These are phyloP conservation scores for Globisporangium solare DNA, from an alignment of 352 stramenopile genomes.

Conservation along the genomic window DNA sequence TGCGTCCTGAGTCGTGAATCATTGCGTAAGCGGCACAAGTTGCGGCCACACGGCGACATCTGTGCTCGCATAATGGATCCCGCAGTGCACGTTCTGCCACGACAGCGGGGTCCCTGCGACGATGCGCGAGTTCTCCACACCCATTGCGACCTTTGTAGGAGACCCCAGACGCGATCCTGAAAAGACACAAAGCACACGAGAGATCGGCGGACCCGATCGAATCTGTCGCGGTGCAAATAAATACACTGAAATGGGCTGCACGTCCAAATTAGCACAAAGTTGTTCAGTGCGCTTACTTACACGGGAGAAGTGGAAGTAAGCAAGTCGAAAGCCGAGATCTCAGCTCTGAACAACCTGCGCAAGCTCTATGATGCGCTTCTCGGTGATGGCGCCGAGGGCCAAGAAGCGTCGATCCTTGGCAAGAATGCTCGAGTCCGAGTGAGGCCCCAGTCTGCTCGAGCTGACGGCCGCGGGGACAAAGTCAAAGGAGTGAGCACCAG, in stretches of 20 bases:
- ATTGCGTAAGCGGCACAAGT: slow-evolving; percentile 44
- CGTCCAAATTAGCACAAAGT: not conserved
- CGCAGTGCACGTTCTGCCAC: slow-evolving; percentile 29
- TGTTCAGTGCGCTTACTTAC: not conserved
- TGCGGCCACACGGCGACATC: slow-evolving; percentile 65
- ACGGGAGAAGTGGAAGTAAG: not conserved
- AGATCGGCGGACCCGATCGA: not conserved
- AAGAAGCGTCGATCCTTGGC: not conserved
- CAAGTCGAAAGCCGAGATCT: slow-evolving; percentile 26
- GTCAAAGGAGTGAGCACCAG: not conserved
- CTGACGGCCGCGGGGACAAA: not conserved
- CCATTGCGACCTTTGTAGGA: slow-evolving; percentile 17
- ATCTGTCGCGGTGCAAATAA: not conserved
- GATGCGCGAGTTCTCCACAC: slow-evolving; percentile 31
- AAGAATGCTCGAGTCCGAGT: not conserved
- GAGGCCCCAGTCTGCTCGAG: slow-evolving; percentile 15
- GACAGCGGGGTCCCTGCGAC: slow-evolving; percentile 6
- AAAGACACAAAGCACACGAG: slow-evolving; percentile 8
- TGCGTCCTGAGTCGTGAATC: slow-evolving; percentile 57
- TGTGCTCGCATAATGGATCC: slow-evolving; percentile 42
- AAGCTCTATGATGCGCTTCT: slow-evolving; percentile 22
- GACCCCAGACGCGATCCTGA: slow-evolving; percentile 5
- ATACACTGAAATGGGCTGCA: not conserved
- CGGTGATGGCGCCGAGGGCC: not conserved
- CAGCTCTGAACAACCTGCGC: slow-evolving; percentile 24